Conservation (phyloP, 495 filamentous ascomycete species). For the Glutinoglossum americanum region DNA sequence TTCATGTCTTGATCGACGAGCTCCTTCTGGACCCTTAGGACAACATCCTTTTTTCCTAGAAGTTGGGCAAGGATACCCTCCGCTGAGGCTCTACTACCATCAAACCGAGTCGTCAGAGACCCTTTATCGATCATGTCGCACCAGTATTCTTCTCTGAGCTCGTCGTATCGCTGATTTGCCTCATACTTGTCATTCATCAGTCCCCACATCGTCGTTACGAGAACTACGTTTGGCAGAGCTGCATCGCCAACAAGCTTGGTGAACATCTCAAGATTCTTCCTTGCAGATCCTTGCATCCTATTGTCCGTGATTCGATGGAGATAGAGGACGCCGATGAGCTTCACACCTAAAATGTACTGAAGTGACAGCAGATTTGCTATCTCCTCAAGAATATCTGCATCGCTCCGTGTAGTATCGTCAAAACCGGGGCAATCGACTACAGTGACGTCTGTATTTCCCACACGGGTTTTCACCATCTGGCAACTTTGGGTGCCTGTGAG, state of each 20-base stretch:
- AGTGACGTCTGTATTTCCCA: conserved; percentile 6
- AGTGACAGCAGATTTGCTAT: conserved; percentile 16
- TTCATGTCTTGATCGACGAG: conserved; percentile 10
- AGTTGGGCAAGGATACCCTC: conserved; percentile 11
- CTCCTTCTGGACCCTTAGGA: conserved; percentile 14
- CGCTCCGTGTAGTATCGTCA: conserved; percentile 4
- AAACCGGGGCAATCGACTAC: conserved; percentile 10
- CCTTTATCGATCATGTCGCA: conserved; percentile 12
- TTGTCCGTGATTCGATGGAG: conserved; percentile 20
- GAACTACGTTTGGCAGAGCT: conserved; percentile 13
- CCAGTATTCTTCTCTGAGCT: conserved; percentile 18
- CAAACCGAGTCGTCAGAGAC: conserved; percentile 11
- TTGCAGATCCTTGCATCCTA: conserved; percentile 14
- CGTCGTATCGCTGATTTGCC: conserved; percentile 9
- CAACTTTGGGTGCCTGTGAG: conserved; percentile 6
- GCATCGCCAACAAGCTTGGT: conserved; percentile 15
- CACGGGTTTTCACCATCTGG: conserved; percentile 7
- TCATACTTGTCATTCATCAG: conserved; percentile 6
- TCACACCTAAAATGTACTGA: conserved; percentile 10
- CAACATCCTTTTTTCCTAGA: conserved; percentile 8
- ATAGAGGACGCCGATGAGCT: conserved; percentile 20
- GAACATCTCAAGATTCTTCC: conserved; percentile 17
- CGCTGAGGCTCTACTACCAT: conserved; percentile 12
- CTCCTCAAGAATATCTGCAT: conserved; percentile 18
- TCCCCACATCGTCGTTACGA: conserved; percentile 23